Base-by-base conservation (phyloP, 345 rosid genomes). In the Clausena lansium region DNA sequence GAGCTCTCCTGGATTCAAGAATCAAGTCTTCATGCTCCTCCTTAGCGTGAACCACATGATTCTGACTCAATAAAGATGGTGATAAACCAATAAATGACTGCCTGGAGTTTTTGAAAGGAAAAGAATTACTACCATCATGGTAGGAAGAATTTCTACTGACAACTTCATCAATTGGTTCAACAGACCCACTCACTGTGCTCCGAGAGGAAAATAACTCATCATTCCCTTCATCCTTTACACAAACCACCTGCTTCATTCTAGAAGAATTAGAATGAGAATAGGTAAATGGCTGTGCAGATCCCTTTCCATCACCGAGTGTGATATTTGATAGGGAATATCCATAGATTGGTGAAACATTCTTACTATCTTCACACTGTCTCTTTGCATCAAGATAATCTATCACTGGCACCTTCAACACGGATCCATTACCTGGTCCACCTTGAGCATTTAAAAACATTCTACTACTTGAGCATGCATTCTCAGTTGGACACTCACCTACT, bases 401-500 rank as follows among this genome's bases (percentile, higher is more conserved):
- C 75, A 73, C 25, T 36, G 83, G 77, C 67, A 80, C 69, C 81
- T 85, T 87, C 6, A 85, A 81, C 27, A 60, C 76, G 60, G 82
- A 80, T 78, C 82, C 80, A 72, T 71, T 35, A 76, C 81, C 74
- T 55, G 70, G 62, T 74, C 76, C 81, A 35, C 75, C 85, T 67
- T 84, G 76, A 70, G 78, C 75, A 84, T 79, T 84, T 36, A 80
- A 83, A 65, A 71, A 39, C 76, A 77, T 77, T 81, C 79, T 75
- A 76, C 84, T 79, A 39, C 38, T 73, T 54, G 81, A 81, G 77
- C 81, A 79, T 38, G 86, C 80, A 71, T 81, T 86, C 70, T 80
- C 89, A 15, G 81, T 82, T 70, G 69, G 83, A 84, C 80, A 83
- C 75, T 81, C 87, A 36, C 74, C 75, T 22, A 73, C 76, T 67